phyloP scores from a whole-genome alignment of 768 basidiomycete species.

The Hirschioporus abietinus region DNA sequence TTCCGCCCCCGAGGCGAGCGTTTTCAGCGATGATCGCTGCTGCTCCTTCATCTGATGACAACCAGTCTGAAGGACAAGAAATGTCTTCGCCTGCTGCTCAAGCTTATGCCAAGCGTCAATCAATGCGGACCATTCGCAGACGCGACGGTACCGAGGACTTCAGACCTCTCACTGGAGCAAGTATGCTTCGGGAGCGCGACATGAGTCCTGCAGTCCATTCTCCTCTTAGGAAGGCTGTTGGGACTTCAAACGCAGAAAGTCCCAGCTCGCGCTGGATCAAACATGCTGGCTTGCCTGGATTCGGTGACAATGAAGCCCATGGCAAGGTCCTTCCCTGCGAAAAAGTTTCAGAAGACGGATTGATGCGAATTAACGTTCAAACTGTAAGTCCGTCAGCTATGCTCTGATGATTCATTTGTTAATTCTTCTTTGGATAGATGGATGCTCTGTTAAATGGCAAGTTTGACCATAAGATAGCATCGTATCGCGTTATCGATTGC shows the following conservation, averaged over 20 bases:
- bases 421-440: constrained; percentile 42
- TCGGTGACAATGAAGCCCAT: constrained; percentile 87
- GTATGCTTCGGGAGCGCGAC: constrained; percentile 38
- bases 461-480: constrained; percentile 57
- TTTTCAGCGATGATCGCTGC: constrained; percentile 67
- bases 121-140: constrained; percentile 69
- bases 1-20: constrained; percentile 59
- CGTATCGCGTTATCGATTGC: constrained; percentile 87
- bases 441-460: constrained; percentile 71
- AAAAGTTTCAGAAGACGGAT: constrained; percentile 88
- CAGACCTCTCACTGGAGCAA: constrained; percentile 64
- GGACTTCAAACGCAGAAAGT: constrained; percentile 13
- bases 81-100: constrained; percentile 72
- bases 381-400: constrained; percentile 52
- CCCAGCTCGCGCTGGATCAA: constrained; percentile 22
- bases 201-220: constrained; percentile 14
- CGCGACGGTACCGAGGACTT: constrained; percentile 83
- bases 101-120: constrained; percentile 73
- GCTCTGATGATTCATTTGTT: constrained; percentile 15
- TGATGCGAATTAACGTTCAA: constrained; percentile 79
- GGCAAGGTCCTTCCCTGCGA: constrained; percentile 95
- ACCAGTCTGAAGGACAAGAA: constrained; percentile 55
- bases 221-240: constrained; percentile 1
- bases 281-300: constrained; percentile 68
- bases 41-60: constrained; percentile 42